Conservation (phyloP, 192 early-diverging fungal genomes). For the Gonapodya sp. region DNA sequence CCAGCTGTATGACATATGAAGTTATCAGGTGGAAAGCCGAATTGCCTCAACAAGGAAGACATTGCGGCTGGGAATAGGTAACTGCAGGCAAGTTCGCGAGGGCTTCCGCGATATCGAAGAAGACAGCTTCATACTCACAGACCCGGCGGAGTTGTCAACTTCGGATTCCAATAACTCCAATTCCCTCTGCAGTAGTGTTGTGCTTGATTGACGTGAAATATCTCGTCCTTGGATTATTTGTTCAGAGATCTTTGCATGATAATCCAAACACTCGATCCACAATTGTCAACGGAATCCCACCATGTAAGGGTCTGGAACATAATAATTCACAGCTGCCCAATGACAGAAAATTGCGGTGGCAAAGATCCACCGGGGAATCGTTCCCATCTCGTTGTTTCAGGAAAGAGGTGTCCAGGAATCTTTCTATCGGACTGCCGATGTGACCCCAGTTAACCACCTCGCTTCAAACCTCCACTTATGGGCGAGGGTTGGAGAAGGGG, state of each 20-base stretch:
- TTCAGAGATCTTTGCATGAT: no score
- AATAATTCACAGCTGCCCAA: constrained; percentile 13
- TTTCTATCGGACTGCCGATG: no score
- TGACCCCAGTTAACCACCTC: no score
- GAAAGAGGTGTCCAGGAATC: no score
- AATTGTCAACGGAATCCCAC: constrained; percentile 15
- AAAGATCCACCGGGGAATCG: not conserved
- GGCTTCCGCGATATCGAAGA: constrained; percentile 12
- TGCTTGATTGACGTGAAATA: constrained; percentile 88
- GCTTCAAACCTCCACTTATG: no score
- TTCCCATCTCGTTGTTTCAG: not conserved
- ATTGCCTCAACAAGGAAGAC: constrained; percentile 57
- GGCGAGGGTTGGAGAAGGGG: no score
- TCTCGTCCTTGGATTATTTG: constrained; percentile 93
- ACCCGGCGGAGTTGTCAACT: constrained; percentile 94
- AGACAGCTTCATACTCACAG: constrained; percentile 49
- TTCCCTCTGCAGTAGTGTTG: constrained; percentile 68
- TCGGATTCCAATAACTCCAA: constrained; percentile 75
- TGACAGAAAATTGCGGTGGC: not conserved
- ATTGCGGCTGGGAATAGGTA: constrained; percentile 24
- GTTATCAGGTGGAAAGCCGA: constrained; percentile 28
- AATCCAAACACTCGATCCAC: not conserved
- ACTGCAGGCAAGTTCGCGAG: constrained; percentile 9
- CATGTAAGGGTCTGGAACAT: constrained; percentile 41
- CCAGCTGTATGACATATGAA: constrained; percentile 13